Conservation (phyloP, 306 rosid species). For the Glycine latifolia region DNA sequence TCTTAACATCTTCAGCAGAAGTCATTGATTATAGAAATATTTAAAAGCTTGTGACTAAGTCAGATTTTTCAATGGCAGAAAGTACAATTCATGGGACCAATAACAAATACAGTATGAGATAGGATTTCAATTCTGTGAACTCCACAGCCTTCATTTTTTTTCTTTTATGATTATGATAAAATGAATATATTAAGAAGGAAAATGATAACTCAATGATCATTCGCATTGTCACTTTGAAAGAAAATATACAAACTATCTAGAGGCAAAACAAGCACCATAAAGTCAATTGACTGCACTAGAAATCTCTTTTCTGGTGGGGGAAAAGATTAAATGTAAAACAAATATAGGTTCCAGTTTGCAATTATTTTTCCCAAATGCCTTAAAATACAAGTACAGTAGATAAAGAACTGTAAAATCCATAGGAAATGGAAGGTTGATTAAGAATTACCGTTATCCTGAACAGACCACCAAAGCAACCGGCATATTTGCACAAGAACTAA, state of each 20-base stretch:
- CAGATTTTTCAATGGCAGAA: background rate
- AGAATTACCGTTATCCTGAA: conserved; percentile 65
- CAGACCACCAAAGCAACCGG: conserved; percentile 63
- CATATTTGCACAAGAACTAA: conserved; percentile 69
- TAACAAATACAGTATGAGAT: background rate
- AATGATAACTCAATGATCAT: background rate
- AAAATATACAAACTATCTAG: conserved; percentile 2
- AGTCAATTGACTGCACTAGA: conserved; percentile 5
- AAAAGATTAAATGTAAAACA: conserved; percentile 16
- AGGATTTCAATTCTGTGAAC: conserved; percentile 20
- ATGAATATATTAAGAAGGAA: background rate
- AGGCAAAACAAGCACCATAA: conserved; percentile 2
- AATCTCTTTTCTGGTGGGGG: conserved; percentile 28
- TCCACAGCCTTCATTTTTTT: background rate
- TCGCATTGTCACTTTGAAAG: background rate
- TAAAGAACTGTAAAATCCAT: background rate
- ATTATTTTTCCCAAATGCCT: background rate
- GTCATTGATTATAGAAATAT: background rate
- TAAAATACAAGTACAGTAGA: background rate
- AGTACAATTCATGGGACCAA: background rate
- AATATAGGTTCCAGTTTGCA: conserved; percentile 1
- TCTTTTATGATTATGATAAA: background rate
- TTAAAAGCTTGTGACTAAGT: background rate
- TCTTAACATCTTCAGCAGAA: conserved; percentile 2
- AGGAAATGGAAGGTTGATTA: background rate